phyloP scores from a whole-genome alignment of 208 protist genomes.

The Trypanosoma caninum region DNA sequence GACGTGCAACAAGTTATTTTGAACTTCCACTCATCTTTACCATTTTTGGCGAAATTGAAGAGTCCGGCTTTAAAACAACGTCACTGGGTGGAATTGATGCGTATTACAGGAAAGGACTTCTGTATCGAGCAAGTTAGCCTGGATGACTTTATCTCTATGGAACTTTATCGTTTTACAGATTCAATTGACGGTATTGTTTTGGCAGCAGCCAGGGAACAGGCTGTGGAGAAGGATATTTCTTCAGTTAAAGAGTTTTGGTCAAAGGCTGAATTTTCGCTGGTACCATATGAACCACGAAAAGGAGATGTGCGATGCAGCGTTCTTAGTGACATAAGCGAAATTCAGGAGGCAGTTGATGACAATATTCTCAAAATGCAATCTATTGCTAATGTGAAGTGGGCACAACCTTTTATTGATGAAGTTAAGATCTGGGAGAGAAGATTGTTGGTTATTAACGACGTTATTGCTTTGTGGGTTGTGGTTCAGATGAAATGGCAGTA shows the following conservation, averaged over 20 bases:
- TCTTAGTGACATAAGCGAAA: conserved; percentile 94
- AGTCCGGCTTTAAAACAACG: conserved; percentile 95
- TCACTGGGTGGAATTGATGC: conserved; percentile 98
- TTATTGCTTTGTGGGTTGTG: conserved; percentile 96
- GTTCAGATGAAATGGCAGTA: conserved; percentile 99
- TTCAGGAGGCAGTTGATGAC: conserved; percentile 97
- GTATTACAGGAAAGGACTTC: conserved; percentile 92
- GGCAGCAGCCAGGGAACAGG: conserved; percentile 93
- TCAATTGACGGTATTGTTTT: conserved; percentile 94
- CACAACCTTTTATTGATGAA: conserved; percentile 94
- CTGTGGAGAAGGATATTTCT: conserved; percentile 95
- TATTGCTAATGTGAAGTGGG: conserved; percentile 96
- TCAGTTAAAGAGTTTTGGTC: conserved; percentile 95
- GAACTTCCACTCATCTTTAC: conserved; percentile 95
- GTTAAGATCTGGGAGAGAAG: conserved; percentile 96
- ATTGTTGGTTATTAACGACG: conserved; percentile 95
- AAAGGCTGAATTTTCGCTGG: conserved; percentile 80
- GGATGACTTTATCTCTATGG: conserved; percentile 96
- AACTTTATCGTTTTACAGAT: conserved; percentile 94
- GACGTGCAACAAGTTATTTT: conserved; percentile 91
- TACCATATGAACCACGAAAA: conserved; percentile 91
- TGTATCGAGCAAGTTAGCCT: conserved; percentile 97
- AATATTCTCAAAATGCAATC: conserved; percentile 97
- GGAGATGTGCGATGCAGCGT: conserved; percentile 85
- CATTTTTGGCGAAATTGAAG: conserved; percentile 96